Base-by-base conservation (phyloP, 306 rosid species). In the Cicer bijugum region DNA sequence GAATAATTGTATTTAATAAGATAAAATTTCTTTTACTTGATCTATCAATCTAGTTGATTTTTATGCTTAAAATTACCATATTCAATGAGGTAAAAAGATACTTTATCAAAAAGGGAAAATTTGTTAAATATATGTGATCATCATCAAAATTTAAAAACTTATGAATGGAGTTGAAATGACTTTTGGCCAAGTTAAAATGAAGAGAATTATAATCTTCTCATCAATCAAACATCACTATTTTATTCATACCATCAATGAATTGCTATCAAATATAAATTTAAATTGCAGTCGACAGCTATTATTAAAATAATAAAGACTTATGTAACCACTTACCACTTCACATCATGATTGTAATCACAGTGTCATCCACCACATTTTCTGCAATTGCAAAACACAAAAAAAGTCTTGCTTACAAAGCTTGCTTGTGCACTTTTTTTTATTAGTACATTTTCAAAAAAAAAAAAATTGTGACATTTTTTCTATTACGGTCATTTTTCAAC, bases 71-170 rank as follows among this genome's bases (percentile, higher is more conserved):
- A 71, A 44, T 45, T 40, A 75, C 50, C 67, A 75, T 83, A 45
- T 62, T 68, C 68, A 82, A 59, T 52, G 60, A 14, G 12, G 37
- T 16, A 17, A 62, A 85, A 71, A 78, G 71, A 79, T 20, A 46
- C 83, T 85, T 85, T 76, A 55, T 69, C 67, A 66, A 85, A 88
- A 79, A 80, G 67, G 70, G 51, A 74, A 87, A 81, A 76, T 68
- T 66, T 57, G 82, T 57, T 80, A 69, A 78, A 75, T 75, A 78
- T 19, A 72, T 42, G 85, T 39, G 79, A 77, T 75, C 58, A 85
- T 86, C 35, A 43, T 86, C 45, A 48, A 69, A 58, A 38, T 69
- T 69, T 44, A 59, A 88, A 84, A 82, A 69, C 71, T 72, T 75
- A 58, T 66, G 67, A 72, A 67, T 59, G 56, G 65, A 79, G 77